Evolutionary conservation across 106 monocot genomes (phyloP).

Genomic region (Platanthera zijinensis): DNA sequence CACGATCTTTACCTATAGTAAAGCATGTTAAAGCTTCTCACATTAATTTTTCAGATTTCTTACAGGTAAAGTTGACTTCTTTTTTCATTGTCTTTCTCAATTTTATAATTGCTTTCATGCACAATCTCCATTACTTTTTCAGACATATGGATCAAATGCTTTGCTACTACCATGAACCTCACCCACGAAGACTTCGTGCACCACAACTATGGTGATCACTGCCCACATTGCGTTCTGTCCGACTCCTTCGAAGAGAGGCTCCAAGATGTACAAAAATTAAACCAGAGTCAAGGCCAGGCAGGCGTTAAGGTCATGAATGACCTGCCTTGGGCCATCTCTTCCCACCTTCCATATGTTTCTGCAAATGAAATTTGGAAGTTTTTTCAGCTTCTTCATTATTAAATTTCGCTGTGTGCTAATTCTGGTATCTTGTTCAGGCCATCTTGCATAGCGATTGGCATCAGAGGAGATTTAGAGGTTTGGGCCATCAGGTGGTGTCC

Average conservation of each 20-base stretch:
- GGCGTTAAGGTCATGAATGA: slow-evolving; percentile 60
- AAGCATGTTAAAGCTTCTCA: no score
- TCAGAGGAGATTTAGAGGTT: neutral
- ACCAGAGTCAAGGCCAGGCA: slow-evolving; percentile 43
- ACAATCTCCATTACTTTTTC: no score
- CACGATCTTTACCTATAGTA: no score
- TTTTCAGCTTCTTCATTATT: slow-evolving; percentile 10
- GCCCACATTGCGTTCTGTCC: slow-evolving; percentile 75
- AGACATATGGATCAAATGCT: neutral
- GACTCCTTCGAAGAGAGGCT: slow-evolving; percentile 58
- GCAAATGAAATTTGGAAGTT: slow-evolving; percentile 20
- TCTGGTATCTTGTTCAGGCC: neutral
- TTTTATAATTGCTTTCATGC: no score
- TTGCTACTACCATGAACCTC: neutral
- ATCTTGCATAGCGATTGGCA: neutral
- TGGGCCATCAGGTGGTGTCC: neutral
- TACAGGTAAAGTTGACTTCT: no score
- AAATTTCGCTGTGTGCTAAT: neutral
- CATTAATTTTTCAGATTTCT: no score
- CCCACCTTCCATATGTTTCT: slow-evolving; percentile 24
- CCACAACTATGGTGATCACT: slow-evolving; percentile 67
- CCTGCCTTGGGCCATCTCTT: slow-evolving; percentile 50
- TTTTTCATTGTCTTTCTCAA: no score
- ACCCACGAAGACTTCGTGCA: slow-evolving; percentile 66
- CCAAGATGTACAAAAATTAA: slow-evolving; percentile 53